Percentiles rank a stretch among this genome's conserved stretches.
These are phyloP conservation scores for Globisporangium cederbergense DNA, from an alignment of 352 stramenopile species.

Conservation along the genomic window DNA sequence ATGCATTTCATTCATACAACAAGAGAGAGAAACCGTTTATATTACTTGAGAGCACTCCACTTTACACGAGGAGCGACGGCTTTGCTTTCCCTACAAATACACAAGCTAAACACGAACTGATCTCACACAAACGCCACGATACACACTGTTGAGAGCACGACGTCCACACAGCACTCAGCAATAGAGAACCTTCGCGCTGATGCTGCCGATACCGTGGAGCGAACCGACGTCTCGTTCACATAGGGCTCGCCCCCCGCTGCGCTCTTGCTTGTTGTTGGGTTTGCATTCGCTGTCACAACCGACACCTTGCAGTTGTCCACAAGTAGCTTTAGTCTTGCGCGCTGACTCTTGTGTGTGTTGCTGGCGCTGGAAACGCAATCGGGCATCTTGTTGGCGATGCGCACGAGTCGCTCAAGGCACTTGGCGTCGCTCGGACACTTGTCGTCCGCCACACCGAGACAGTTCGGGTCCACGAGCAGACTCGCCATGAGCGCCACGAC, in stretches of 20 bases:
- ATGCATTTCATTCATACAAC: background rate
- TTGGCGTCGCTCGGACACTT: constrained; percentile 1
- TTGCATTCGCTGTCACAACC: background rate
- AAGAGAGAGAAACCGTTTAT: background rate
- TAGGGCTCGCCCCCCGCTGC: background rate
- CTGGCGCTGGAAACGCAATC: constrained; percentile 1
- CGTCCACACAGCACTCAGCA: background rate
- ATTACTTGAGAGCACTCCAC: background rate
- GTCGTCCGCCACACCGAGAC: constrained; percentile 10
- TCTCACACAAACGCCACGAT: background rate
- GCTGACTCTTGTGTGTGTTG: background rate
- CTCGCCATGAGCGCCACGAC: constrained; percentile 10
- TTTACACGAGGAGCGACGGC: background rate
- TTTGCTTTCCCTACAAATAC: background rate
- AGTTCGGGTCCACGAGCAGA: constrained; percentile 9
- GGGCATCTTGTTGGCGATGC: constrained; percentile 10
- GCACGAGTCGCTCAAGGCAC: constrained; percentile 5
- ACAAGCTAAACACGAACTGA: background rate
- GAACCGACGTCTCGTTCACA: background rate
- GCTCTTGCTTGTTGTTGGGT: background rate
- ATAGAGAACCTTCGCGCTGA: background rate
- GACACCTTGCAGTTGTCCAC: background rate
- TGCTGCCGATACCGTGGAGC: background rate
- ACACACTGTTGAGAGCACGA: background rate
- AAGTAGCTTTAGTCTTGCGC: background rate